These are phyloP conservation scores for Chrysanthemum lavandulifolium DNA, from an alignment of 129 eudicot genomes.

Conservation along the genomic window DNA sequence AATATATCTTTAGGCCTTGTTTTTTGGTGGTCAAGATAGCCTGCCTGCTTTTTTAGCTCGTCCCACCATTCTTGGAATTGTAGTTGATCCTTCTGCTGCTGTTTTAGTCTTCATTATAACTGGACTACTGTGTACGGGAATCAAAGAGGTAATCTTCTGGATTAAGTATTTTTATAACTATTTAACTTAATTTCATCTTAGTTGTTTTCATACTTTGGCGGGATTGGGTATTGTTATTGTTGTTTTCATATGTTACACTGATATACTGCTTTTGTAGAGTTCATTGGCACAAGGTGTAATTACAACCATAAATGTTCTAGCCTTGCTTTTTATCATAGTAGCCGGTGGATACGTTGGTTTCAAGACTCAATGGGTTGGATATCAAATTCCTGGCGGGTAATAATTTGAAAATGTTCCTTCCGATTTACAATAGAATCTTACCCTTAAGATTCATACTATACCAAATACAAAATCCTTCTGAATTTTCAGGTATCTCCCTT, in stretches of 20 bases:
- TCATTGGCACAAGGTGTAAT: constrained; percentile 28
- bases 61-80: no score
- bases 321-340: constrained; percentile 56
- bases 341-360: constrained; percentile 60
- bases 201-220: neutral
- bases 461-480: constrained; percentile 6
- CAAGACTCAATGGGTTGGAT: constrained; percentile 65
- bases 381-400: constrained; percentile 58
- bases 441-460: constrained; percentile 12
- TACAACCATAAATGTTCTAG: constrained; percentile 44
- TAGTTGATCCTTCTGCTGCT: no score
- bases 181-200: neutral
- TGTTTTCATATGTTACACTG: constrained; percentile 8
- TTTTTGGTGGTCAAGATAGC: no score
- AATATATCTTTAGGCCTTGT: no score
- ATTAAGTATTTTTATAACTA: no score
- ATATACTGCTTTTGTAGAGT: constrained; percentile 38
- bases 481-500: constrained; percentile 40
- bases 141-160: no score
- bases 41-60: no score
- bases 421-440: constrained; percentile 1
- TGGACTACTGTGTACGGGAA: no score
- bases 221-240: no score
- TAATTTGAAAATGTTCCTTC: neutral
- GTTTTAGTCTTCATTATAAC: no score